A percentile compares a stretch with the other conserved stretches of the same genome.
Conservation (phyloP, 306 rosid genomes). For the Prunus mume region DNA sequence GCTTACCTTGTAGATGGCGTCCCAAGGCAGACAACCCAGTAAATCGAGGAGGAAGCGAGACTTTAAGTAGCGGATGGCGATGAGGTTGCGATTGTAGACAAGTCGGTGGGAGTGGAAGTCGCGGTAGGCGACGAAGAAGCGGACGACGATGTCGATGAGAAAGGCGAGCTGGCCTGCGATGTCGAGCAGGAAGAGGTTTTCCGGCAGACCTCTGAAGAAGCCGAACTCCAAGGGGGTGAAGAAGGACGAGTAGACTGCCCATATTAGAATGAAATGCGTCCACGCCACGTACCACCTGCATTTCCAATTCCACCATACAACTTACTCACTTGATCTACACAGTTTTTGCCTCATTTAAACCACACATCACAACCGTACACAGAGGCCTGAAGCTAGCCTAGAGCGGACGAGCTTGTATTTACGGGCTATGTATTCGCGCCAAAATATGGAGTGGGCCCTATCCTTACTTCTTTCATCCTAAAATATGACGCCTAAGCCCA, state of each 20-base stretch:
- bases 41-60: slow-evolving; percentile 56
- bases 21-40: slow-evolving; percentile 64
- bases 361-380: too few species aligned
- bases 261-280: slow-evolving; percentile 59
- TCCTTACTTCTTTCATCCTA: too few species aligned
- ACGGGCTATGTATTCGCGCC: too few species aligned
- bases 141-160: slow-evolving; percentile 46
- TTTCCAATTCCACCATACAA: background rate
- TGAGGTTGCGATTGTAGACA: slow-evolving; percentile 35
- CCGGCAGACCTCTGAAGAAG: slow-evolving; percentile 61
- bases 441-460: too few species aligned
- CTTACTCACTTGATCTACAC: too few species aligned
- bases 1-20: slow-evolving; percentile 49
- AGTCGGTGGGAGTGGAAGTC: slow-evolving; percentile 42
- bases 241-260: slow-evolving; percentile 71
- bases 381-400: too few species aligned
- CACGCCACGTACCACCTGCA: slow-evolving; percentile 60
- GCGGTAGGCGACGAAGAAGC: slow-evolving; percentile 51
- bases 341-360: too few species aligned
- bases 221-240: slow-evolving; percentile 75
- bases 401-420: too few species aligned
- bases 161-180: slow-evolving; percentile 59
- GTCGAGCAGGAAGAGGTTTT: slow-evolving; percentile 62
- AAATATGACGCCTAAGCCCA: too few species aligned
- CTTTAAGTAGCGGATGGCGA: slow-evolving; percentile 52